phyloP scores from a whole-genome alignment of 2,329 filamentous ascomycete species.

The Cyclaneusma minus region DNA sequence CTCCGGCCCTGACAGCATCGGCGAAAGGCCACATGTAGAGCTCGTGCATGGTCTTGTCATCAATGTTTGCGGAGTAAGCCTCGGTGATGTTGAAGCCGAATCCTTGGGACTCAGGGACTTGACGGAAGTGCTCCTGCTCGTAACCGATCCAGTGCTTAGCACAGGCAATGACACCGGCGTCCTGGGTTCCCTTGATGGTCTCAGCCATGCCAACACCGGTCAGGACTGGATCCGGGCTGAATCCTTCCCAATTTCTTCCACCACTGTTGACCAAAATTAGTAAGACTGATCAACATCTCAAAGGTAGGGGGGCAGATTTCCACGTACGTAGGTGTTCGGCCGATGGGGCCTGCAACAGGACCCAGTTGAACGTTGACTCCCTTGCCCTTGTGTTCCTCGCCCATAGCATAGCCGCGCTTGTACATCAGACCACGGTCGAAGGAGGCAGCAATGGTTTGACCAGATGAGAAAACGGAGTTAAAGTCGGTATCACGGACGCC shows the following conservation, averaged over 20 bases:
- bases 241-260: conserved; percentile 56
- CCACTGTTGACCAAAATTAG: conserved; percentile 40
- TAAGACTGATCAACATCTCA: conserved; percentile 7
- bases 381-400: conserved; percentile 58
- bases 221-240: conserved; percentile 59
- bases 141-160: conserved; percentile 61
- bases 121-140: conserved; percentile 45
- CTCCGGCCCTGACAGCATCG: conserved; percentile 49
- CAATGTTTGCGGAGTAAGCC: conserved; percentile 35
- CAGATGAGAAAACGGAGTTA: conserved; percentile 61
- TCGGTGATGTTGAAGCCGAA: conserved; percentile 50
- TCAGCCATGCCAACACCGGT: conserved; percentile 58
- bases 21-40: conserved; percentile 45
- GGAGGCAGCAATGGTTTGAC: conserved; percentile 59
- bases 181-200: conserved; percentile 67
- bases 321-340: conserved; percentile 46
- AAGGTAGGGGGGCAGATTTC: conserved; percentile 2
- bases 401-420: conserved; percentile 57
- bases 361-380: conserved; percentile 59
- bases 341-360: conserved; percentile 58
- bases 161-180: conserved; percentile 68
- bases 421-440: conserved; percentile 52
- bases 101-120: conserved; percentile 26
- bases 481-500: conserved; percentile 41
- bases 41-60: conserved; percentile 45